These are phyloP conservation scores for Melampsora larici-populina DNA, from an alignment of 1,284 basidiomycete genomes.

Conservation along the genomic window DNA sequence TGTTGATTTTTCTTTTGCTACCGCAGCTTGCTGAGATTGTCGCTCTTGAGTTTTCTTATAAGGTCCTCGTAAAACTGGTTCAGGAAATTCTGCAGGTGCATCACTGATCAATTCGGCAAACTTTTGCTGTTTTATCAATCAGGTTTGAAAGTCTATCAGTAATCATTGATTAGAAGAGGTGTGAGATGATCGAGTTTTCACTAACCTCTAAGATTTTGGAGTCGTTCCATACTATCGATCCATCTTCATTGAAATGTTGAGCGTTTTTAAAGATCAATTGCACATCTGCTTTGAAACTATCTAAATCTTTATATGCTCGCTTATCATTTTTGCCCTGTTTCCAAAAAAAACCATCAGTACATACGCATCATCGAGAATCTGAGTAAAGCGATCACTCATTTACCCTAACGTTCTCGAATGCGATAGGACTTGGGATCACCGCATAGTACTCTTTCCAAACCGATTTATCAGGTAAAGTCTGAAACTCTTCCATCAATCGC, in stretches of 20 bases:
- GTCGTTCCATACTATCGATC: constrained; percentile 48
- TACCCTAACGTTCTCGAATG: constrained; percentile 46
- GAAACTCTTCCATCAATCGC: constrained; percentile 46
- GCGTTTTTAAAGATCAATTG: constrained; percentile 49
- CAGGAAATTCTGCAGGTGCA: constrained; percentile 20
- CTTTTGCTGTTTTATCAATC: constrained; percentile 6
- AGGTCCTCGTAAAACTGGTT: neutral
- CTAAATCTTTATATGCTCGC: constrained; percentile 46
- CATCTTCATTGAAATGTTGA: constrained; percentile 49
- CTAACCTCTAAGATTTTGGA: constrained; percentile 47
- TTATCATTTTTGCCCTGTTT: constrained; percentile 45
- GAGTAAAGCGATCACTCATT: neutral
- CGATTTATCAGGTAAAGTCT: constrained; percentile 46
- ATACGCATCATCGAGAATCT: neutral
- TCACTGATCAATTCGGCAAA: constrained; percentile 14
- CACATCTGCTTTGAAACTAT: constrained; percentile 48
- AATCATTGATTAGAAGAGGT: neutral
- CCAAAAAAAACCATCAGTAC: constrained; percentile 38
- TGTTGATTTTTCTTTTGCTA: neutral
- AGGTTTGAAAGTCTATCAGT: neutral
- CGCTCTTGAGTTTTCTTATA: constrained; percentile 1
- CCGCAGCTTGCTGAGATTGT: neutral
- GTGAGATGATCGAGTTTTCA: neutral
- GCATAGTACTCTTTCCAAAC: constrained; percentile 49
- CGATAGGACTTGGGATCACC: constrained; percentile 46